These are phyloP conservation scores for Atkinsonella texensis DNA, from an alignment of 2,329 filamentous ascomycete species.

Conservation along the genomic window DNA sequence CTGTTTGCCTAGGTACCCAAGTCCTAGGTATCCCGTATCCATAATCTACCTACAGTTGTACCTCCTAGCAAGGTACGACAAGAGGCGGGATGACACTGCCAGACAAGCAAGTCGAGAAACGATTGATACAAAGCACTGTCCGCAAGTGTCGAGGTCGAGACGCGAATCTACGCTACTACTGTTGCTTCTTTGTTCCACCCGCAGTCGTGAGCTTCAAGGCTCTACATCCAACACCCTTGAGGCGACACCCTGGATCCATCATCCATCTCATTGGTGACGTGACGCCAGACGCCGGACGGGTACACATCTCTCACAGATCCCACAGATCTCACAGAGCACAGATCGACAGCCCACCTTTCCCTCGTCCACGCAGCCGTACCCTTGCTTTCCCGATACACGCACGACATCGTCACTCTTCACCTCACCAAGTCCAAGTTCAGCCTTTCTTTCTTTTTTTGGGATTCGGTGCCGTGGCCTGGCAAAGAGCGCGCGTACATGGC, in stretches of 20 bases:
- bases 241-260: background rate
- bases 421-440: background rate
- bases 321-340: background rate
- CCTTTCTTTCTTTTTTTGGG: background rate
- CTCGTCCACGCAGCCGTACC: background rate
- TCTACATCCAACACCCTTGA: background rate
- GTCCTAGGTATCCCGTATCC: too few species aligned
- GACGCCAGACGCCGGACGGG: background rate
- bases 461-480: background rate
- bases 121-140: too few species aligned
- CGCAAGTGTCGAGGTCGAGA: too few species aligned
- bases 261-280: background rate
- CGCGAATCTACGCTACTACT: too few species aligned
- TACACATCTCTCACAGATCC: too few species aligned
- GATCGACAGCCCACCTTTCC: background rate
- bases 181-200: too few species aligned
- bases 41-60: too few species aligned
- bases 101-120: too few species aligned
- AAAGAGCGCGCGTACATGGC: background rate
- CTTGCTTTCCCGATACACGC: background rate
- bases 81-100: too few species aligned
- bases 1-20: too few species aligned
- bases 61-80: too few species aligned
- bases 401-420: background rate
- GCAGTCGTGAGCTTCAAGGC: too few species aligned